phyloP scores from a whole-genome alignment of 192 early-diverging fungal species.

The Podila horticola region DNA sequence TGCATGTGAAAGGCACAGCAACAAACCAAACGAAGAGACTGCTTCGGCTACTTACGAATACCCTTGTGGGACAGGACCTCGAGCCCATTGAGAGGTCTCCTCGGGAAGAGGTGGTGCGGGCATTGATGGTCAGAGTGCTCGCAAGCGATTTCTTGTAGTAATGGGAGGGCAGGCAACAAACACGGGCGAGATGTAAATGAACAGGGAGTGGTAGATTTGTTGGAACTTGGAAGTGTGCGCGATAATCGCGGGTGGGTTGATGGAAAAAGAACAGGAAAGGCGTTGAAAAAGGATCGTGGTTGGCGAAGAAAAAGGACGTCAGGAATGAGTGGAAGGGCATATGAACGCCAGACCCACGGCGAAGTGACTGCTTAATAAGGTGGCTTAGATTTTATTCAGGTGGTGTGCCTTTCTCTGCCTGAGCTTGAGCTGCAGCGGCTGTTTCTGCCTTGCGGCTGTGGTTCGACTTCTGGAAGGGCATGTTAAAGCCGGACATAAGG shows the following conservation, averaged over 20 bases:
- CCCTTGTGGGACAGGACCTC: slow-evolving; percentile 47
- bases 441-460: slow-evolving; percentile 6
- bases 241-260: slow-evolving; percentile 15
- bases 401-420: neutral
- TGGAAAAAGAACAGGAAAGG: neutral
- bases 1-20: neutral
- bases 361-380: neutral
- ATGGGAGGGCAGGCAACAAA: neutral
- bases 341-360: too few relatives aligned
- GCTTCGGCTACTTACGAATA: slow-evolving; percentile 40
- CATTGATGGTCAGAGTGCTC: slow-evolving; percentile 22
- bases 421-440: neutral
- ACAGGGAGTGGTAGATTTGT: slow-evolving; percentile 3
- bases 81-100: slow-evolving; percentile 47
- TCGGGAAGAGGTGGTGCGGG: slow-evolving; percentile 45
- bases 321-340: too few relatives aligned
- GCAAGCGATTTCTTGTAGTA: neutral
- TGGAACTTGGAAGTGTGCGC: too few relatives aligned
- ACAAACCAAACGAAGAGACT: neutral
- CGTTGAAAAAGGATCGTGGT: too few relatives aligned
- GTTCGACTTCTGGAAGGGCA: slow-evolving; percentile 76
- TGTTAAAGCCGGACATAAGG: slow-evolving; percentile 87
- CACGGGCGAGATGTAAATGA: too few relatives aligned
- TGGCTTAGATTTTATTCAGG: slow-evolving; percentile 4
- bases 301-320: too few relatives aligned